Conservation (phyloP, 768 basidiomycete genomes). For the Calvatia gigantea region DNA sequence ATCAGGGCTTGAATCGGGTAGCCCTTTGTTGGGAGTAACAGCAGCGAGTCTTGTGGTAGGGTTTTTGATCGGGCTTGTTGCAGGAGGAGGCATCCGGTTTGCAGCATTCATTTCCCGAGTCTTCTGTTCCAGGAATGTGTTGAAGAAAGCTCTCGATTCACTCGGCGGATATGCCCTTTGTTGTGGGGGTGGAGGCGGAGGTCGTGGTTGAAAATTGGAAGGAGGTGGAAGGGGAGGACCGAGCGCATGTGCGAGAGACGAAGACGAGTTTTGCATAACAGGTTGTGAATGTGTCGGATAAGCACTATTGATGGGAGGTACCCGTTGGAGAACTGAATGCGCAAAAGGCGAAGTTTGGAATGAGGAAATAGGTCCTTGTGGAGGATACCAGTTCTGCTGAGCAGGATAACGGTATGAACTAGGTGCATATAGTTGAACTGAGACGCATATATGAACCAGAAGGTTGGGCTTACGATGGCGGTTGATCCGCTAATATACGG, state of each 20-base stretch:
- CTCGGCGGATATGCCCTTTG: conserved; percentile 41
- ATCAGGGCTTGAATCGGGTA: conserved; percentile 48
- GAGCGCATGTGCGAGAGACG: conserved; percentile 73
- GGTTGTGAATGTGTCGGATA: conserved; percentile 77
- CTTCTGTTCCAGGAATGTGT: conserved; percentile 60
- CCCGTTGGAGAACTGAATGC: conserved; percentile 62
- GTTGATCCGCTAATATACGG: conserved; percentile 53
- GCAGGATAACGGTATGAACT: conserved; percentile 34
- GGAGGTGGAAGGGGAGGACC: conserved; percentile 27
- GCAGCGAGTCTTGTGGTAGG: conserved; percentile 15
- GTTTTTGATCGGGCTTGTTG: conserved; percentile 17
- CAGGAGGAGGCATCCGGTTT: conserved; percentile 18
- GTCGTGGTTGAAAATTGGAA: conserved; percentile 14
- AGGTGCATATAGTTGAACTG: conserved; percentile 15
- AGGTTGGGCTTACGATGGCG: conserved; percentile 38
- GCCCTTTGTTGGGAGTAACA: conserved; percentile 5
- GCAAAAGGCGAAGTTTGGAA: conserved; percentile 59
- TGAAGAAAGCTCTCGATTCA: conserved; percentile 64
- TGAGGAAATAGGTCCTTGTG: conserved; percentile 40
- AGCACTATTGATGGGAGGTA: conserved; percentile 46
- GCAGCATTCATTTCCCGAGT: conserved; percentile 35
- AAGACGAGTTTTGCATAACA: conserved; percentile 60
- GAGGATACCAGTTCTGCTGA: conserved; percentile 32
- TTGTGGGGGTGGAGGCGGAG: conserved; percentile 14
- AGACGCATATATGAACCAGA: conserved; percentile 19